phyloP scores from a whole-genome alignment of 805 yeast genomes.

The Starmerella sp. region DNA sequence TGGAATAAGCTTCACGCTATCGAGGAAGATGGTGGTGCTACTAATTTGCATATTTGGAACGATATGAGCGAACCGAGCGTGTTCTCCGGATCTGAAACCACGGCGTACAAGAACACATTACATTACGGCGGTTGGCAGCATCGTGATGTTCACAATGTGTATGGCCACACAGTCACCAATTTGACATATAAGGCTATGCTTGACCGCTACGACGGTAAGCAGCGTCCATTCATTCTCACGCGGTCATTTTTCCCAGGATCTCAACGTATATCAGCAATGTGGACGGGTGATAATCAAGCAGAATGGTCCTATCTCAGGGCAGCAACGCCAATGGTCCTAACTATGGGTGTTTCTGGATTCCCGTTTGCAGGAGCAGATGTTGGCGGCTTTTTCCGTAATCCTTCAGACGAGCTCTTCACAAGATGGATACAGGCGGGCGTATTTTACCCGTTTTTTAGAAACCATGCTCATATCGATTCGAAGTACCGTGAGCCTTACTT shows the following conservation, averaged over 20 bases:
- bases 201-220: constrained; percentile 36
- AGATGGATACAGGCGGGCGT: constrained; percentile 96
- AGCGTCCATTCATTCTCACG: constrained; percentile 80
- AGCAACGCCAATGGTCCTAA: constrained; percentile 80
- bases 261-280: constrained; percentile 81
- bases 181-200: constrained; percentile 60
- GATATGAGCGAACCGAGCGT: constrained; percentile 98
- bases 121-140: constrained; percentile 81
- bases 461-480: constrained; percentile 92
- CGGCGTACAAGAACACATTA: constrained; percentile 69
- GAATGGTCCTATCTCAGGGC: constrained; percentile 76
- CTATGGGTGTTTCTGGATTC: constrained; percentile 70
- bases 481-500: constrained; percentile 89
- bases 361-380: constrained; percentile 95
- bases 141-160: constrained; percentile 78
- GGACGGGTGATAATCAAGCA: constrained; percentile 97
- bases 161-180: constrained; percentile 70
- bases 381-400: constrained; percentile 93
- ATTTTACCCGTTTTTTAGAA: constrained; percentile 94
- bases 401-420: constrained; percentile 62
- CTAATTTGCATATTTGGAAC: constrained; percentile 81
- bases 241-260: constrained; percentile 85
- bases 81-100: constrained; percentile 88
- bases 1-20: constrained; percentile 48
- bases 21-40: constrained; percentile 38